Evolutionary conservation across 345 rosid genomes (phyloP), one percentile per base, ranked within the genome.

Genomic region (Lumnitzera racemosa): DNA sequence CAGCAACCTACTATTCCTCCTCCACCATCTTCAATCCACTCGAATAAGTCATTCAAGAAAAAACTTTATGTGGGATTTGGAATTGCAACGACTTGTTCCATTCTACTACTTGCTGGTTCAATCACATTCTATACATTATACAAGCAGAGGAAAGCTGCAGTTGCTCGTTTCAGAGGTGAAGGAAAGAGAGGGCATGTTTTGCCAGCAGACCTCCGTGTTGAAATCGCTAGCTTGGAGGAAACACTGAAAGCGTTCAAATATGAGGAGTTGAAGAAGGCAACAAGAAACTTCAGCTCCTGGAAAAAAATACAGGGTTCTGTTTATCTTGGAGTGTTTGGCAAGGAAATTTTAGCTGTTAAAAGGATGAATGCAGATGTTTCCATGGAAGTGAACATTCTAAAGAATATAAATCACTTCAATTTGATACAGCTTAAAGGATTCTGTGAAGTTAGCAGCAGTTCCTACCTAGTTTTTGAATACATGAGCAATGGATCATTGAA

Each of bases 341-440:
- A 71, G 58, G 70, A 76, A 62, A 66, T 66, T 59, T 55, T 76
- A 29, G 83, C 64, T 5, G 71, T 79, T 17, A 79, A 76, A 70
- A 76, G 56, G 51, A 70, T 66, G 61, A 67, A 53, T 0, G 15
- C 48, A 49, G 70, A 79, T 29, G 72, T 70, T 43, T 72, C 74
- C 15, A 63, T 61, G 60, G 76, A 78, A 63, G 80, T 78, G 73
- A 74, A 70, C 65, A 72, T 79, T 41, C 65, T 81, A 53, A 72
- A 67, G 71, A 74, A 63, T 56, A 61, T 72, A 69, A 72, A 76
- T 65, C 83, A 82, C 61, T 67, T 76, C 83, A 76, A 79, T 50
- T 61, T 79, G 64, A 72, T 79, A 23, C 65, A 66, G 67, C 78
- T 76, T 23, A 66, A 43, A 20, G 83, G 87, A 6, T 58, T 74